These are phyloP conservation scores for cucumber (Cucumis sativus) DNA, from an alignment of 306 rosid genomes.

Conservation along the genomic window Cucumber_9930_V3 NC_026655.2:4362001-4362500, in stretches of 20 bases:
- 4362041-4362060: neutral
- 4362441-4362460: neutral
- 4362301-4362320: constrained; percentile 12
- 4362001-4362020: accelerated
- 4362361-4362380: neutral
- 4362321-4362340: neutral
- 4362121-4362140: neutral
- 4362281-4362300: constrained; percentile 30
- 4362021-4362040: constrained; percentile 8
- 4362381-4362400: neutral
- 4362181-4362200: neutral
- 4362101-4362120: neutral
- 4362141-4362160: neutral
- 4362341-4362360: neutral
- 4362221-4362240: neutral
- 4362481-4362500: neutral
- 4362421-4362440: neutral
- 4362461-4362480: neutral
- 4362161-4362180: neutral
- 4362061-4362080: neutral
- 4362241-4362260: constrained; percentile 5
- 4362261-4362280: neutral
- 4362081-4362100: neutral
- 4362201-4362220: neutral
- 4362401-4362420: neutral